Evolutionary conservation across 176 grass and related monocot species (phyloP), one percentile per base, ranked within the genome.

Genomic region (Triticum dicoccoides): DNA sequence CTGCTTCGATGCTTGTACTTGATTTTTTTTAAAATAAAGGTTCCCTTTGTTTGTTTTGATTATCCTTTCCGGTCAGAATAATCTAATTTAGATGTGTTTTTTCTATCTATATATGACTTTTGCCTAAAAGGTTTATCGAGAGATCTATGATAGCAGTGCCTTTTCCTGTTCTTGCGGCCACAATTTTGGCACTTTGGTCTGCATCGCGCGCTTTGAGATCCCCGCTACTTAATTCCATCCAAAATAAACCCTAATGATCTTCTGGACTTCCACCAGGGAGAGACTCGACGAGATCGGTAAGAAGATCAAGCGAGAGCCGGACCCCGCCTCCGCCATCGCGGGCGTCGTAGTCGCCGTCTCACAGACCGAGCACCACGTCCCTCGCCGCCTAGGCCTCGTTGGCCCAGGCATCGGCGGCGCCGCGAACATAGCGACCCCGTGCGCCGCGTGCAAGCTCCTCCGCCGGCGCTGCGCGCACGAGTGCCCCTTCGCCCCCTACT

Each of bases 371-470:
- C 66, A 63, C 68, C 84, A 15, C 27, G 80, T 7, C 10, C 84
- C 38, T 9, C 61, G 78, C 82, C 86, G 51, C 69, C 66, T 92
- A 73, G 83, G 70, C 65, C 68, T 92, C 21, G 42, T 44, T 44
- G 85, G 69, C 41, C 68, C 49, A 6, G 49, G 49, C 49, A 52
- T 69, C 0, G 86, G 59, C 35, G 87, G 86, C 38, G 79, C 80
- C 25, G 20, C 89, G 39, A 98, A 96, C 86, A 96, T 90, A 10
- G 61, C 84, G 69, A 96, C 82, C 56, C 93, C 96, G 23, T 98
- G 96, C 67, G 96, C 96, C 33, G 96, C 96, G 17, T 98, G 96
- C 92, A 98, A 98, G 84, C 91, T 98, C 72, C 88, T 98, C 44
- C 88, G 93, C 67, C 91, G 96, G 11, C 94, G 96, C 56, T 98